phyloP scores from a whole-genome alignment of 495 filamentous ascomycete genomes.

The Aspergillus kassunensis region DNA sequence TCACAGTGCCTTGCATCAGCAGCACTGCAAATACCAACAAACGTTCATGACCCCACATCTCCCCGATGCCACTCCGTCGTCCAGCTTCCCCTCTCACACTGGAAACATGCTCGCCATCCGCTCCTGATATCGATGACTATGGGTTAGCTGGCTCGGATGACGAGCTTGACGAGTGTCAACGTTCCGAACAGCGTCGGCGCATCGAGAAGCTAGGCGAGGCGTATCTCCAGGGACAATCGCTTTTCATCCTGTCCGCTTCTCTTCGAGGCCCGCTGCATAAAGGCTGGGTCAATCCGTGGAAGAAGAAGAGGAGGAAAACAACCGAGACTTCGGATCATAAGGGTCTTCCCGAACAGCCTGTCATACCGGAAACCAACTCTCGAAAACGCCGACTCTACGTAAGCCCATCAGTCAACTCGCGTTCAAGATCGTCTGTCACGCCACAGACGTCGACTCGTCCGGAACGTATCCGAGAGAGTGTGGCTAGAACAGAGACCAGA shows the following conservation, averaged over 20 bases:
- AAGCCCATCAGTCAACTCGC: constrained; percentile 1
- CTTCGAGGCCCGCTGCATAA: constrained; percentile 61
- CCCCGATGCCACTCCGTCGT: constrained; percentile 37
- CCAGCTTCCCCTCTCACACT: constrained; percentile 37
- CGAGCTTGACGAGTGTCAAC: constrained; percentile 46
- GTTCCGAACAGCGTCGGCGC: constrained; percentile 49
- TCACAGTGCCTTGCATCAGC: constrained; percentile 19
- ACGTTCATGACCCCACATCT: constrained; percentile 15
- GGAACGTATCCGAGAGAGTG: background rate
- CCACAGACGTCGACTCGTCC: background rate
- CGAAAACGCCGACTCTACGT: constrained; percentile 16
- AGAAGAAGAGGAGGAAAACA: constrained; percentile 24
- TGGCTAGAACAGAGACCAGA: background rate
- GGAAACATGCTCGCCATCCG: constrained; percentile 45
- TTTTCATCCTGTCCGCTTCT: constrained; percentile 59
- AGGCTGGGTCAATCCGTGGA: constrained; percentile 66
- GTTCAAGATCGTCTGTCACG: background rate
- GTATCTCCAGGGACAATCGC: constrained; percentile 54
- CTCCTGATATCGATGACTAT: constrained; percentile 33
- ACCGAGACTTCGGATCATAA: background rate
- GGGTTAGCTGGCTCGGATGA: constrained; percentile 54
- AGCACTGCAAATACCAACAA: constrained; percentile 12
- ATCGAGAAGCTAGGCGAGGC: constrained; percentile 56
- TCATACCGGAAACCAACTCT: constrained; percentile 23
- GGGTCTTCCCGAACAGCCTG: constrained; percentile 4